Conservation (phyloP, 2,329 filamentous ascomycete species). For the Aspergillus piperis region DNA sequence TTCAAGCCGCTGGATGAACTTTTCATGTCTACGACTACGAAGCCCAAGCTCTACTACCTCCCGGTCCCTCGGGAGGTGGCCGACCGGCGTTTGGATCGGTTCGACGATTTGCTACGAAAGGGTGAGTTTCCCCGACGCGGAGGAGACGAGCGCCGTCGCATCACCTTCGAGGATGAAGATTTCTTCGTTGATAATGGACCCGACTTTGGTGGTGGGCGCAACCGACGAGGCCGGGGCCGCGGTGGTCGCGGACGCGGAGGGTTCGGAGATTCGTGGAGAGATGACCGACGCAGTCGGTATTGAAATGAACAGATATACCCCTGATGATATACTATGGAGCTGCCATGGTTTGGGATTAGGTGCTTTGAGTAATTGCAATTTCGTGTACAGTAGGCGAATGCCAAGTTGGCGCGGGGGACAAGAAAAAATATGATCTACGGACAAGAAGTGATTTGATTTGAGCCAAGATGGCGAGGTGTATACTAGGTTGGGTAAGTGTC, state of each 20-base stretch:
- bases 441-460: too few relatives aligned
- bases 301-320: slow-evolving; percentile 5
- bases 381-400: slow-evolving; percentile 1
- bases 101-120: slow-evolving; percentile 49
- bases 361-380: background rate
- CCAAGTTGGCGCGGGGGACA: background rate
- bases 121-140: slow-evolving; percentile 40
- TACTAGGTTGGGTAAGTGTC: background rate
- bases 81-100: slow-evolving; percentile 62
- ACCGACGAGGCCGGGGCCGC: slow-evolving; percentile 39
- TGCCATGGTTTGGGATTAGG: background rate
- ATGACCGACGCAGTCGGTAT: slow-evolving; percentile 13
- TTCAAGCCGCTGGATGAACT: slow-evolving; percentile 62
- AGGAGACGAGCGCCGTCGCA: slow-evolving; percentile 64
- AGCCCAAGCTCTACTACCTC: slow-evolving; percentile 66
- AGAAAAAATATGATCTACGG: background rate
- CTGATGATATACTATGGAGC: background rate
- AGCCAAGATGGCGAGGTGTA: background rate
- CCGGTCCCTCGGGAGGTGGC: slow-evolving; percentile 67
- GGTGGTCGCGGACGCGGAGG: slow-evolving; percentile 30
- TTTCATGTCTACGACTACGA: slow-evolving; percentile 61
- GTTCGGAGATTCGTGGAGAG: slow-evolving; percentile 27
- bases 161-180: slow-evolving; percentile 70
- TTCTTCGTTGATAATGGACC: slow-evolving; percentile 70
- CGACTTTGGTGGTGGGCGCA: slow-evolving; percentile 45